Percentiles rank a stretch among this genome's conserved stretches.
Conservation (phyloP, 495 filamentous ascomycete genomes). For the Penicillium daleae region DNA sequence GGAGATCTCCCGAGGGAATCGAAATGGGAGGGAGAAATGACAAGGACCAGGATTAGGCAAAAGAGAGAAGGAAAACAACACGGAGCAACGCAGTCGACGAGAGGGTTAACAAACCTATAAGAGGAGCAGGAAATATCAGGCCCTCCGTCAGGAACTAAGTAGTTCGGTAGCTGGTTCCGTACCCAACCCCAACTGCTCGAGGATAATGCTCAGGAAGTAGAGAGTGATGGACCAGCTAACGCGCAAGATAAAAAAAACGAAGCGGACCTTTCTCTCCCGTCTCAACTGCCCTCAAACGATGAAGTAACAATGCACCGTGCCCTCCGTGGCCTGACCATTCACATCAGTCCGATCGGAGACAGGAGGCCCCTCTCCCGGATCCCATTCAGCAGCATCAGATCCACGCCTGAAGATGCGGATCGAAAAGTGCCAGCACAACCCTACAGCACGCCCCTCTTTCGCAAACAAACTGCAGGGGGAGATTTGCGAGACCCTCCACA, state of each 20-base stretch:
- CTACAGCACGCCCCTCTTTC: not conserved
- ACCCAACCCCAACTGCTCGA: not conserved
- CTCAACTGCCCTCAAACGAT: not conserved
- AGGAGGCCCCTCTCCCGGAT: not conserved
- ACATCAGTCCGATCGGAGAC: not conserved
- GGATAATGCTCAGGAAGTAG: too few species aligned
- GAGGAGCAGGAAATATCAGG: not conserved
- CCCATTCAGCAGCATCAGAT: not conserved
- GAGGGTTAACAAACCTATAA: not conserved
- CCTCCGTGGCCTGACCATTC: not conserved
- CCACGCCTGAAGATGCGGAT: conserved; percentile 12
- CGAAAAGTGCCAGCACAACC: conserved; percentile 17
- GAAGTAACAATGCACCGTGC: conserved; percentile 2
- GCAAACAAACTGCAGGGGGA: not conserved
- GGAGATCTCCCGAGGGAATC: not conserved
- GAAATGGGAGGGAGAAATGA: not conserved
- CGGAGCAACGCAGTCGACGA: not conserved
- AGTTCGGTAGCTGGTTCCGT: not conserved
- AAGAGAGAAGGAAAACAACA: not conserved
- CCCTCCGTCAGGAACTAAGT: not conserved
- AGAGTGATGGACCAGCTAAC: too few species aligned
- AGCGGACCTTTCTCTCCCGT: not conserved
- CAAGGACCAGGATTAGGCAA: not conserved
- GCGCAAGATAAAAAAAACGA: too few species aligned
- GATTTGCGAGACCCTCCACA: not conserved